Conservation (phyloP, 441 rosid species). For the Manihot esculenta region DNA sequence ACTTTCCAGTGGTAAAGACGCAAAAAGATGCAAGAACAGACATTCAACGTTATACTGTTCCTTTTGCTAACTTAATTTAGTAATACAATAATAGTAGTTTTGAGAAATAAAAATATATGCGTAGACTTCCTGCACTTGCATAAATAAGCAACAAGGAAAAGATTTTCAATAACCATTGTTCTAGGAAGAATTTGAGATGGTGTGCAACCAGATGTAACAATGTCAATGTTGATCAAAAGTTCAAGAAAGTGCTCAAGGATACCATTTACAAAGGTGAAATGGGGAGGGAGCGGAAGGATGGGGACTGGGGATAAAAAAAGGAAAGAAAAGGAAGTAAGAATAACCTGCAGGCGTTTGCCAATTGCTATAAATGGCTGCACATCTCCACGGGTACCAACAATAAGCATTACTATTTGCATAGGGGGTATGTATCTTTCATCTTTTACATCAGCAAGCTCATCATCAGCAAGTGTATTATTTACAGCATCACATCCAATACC, state of each 20-base stretch:
- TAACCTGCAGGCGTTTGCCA: slow-evolving; percentile 93
- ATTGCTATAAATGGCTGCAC: slow-evolving; percentile 98
- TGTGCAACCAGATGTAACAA: neutral
- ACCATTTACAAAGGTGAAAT: neutral
- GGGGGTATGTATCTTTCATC: slow-evolving; percentile 75
- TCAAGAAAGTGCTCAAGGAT: slow-evolving; percentile 2
- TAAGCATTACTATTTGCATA: slow-evolving; percentile 88
- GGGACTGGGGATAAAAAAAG: neutral
- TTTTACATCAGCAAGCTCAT: slow-evolving; percentile 68
- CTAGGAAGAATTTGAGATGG: neutral
- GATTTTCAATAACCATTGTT: neutral
- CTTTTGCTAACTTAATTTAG: neutral
- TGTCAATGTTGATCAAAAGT: neutral
- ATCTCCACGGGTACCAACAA: slow-evolving; percentile 99
- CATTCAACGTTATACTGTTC: slow-evolving; percentile 2
- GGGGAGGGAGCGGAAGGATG: neutral
- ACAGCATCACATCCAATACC: slow-evolving; percentile 33
- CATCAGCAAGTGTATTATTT: slow-evolving; percentile 40
- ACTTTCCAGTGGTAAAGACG: neutral
- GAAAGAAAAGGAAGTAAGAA: neutral
- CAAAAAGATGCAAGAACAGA: slow-evolving; percentile 5
- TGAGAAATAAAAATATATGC: slow-evolving; percentile 6
- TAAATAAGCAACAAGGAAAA: slow-evolving; percentile 11
- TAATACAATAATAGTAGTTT: neutral
- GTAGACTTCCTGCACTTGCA: neutral